phyloP scores from a whole-genome alignment of 2,329 filamentous ascomycete genomes.

The Fusarium domesticum region DNA sequence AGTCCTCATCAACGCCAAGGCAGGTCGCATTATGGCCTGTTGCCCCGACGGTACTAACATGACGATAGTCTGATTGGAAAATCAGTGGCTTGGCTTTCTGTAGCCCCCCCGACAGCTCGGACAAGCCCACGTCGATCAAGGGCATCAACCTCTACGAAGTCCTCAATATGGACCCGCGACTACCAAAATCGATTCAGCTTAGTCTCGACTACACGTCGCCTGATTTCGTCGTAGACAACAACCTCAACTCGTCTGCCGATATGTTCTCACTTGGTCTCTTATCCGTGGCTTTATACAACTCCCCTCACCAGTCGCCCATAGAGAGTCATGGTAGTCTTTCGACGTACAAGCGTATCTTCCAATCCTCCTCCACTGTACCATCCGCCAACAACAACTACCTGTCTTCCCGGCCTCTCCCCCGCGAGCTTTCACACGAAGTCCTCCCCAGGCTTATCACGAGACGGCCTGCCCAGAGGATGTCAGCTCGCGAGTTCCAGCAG shows the following conservation, averaged over 20 bases:
- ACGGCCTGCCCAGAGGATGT: constrained; percentile 81
- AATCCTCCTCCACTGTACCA: constrained; percentile 73
- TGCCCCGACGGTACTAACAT: constrained; percentile 28
- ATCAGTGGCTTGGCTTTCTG: constrained; percentile 92
- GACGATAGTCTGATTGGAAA: constrained; percentile 85
- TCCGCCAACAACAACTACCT: constrained; percentile 81
- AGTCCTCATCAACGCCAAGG: constrained; percentile 91
- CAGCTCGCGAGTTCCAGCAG: constrained; percentile 87
- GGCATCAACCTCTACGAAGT: constrained; percentile 81
- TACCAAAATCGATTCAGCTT: constrained; percentile 80
- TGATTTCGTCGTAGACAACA: constrained; percentile 90
- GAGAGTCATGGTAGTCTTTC: constrained; percentile 77
- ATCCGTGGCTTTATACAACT: constrained; percentile 88
- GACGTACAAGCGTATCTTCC: constrained; percentile 81
- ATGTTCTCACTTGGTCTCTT: constrained; percentile 92
- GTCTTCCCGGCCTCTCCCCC: constrained; percentile 73
- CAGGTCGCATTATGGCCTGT: constrained; percentile 34
- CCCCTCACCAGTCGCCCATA: constrained; percentile 84
- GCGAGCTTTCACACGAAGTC: constrained; percentile 70
- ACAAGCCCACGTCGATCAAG: constrained; percentile 69
- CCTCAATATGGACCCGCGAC: constrained; percentile 77
- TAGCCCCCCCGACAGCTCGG: constrained; percentile 73
- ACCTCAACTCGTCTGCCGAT: constrained; percentile 78
- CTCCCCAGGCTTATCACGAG: constrained; percentile 84
- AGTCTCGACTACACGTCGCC: constrained; percentile 92